Evolutionary conservation across 208 protist species (phyloP).

Genomic region (Trypanosoma vivax): DNA sequence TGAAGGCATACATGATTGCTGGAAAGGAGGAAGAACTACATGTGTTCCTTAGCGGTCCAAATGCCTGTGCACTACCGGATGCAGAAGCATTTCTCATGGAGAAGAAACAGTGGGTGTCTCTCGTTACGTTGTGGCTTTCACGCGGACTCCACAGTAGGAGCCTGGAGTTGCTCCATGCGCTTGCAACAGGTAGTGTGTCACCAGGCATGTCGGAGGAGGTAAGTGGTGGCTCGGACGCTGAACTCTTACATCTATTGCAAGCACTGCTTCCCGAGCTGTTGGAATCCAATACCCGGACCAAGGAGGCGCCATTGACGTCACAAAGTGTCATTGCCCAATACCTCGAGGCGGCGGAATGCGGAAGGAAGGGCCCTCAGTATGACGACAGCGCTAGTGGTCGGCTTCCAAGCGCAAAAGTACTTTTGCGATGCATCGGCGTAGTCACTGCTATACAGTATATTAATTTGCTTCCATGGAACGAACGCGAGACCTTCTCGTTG

Average conservation of each 20-base stretch:
- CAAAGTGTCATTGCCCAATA: slow-evolving; percentile 6
- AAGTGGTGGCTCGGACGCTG: slow-evolving; percentile 3
- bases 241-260: slow-evolving; percentile 7
- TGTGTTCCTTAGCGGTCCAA: slow-evolving; percentile 30
- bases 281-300: background rate
- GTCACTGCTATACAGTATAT: slow-evolving; percentile 17
- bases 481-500: background rate
- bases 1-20: slow-evolving; percentile 28
- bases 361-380: background rate
- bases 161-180: slow-evolving; percentile 11
- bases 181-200: slow-evolving; percentile 16
- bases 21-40: slow-evolving; percentile 38
- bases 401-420: background rate
- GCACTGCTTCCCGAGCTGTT: background rate
- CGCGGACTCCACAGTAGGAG: slow-evolving; percentile 12
- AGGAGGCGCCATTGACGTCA: slow-evolving; percentile 4
- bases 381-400: too few relatives aligned
- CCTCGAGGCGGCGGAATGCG: background rate
- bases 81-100: slow-evolving; percentile 25
- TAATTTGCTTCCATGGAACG: slow-evolving; percentile 7
- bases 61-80: slow-evolving; percentile 29
- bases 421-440: slow-evolving; percentile 17
- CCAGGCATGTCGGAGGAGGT: slow-evolving; percentile 10
- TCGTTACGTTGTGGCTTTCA: slow-evolving; percentile 28
- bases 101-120: slow-evolving; percentile 45